Conservation (phyloP, 1,284 basidiomycete species). For the Termitomyces sp. region DNA sequence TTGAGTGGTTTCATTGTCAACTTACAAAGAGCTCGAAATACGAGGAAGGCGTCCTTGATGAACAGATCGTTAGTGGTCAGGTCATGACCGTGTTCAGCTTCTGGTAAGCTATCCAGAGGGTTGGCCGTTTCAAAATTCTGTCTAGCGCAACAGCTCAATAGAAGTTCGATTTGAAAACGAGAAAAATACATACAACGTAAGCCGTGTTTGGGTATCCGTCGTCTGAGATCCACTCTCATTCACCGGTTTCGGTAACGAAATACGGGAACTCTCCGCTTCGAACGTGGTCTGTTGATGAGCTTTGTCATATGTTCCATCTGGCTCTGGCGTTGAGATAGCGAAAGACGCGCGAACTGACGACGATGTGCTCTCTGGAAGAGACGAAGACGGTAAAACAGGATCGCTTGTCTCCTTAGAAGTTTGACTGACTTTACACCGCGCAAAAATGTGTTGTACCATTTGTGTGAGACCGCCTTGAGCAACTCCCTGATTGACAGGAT, state of each 20-base stretch:
- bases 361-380: constrained; percentile 14
- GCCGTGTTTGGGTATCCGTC: background rate
- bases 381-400: constrained; percentile 7
- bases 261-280: constrained; percentile 5
- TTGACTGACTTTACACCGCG: constrained; percentile 51
- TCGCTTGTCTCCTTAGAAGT: constrained; percentile 16
- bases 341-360: constrained; percentile 18
- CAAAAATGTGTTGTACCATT: constrained; percentile 95
- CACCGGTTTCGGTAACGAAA: constrained; percentile 1
- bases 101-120: constrained; percentile 22
- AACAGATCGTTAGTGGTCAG: constrained; percentile 77
- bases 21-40: constrained; percentile 94
- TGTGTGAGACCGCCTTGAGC: constrained; percentile 95
- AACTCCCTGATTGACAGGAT: constrained; percentile 91
- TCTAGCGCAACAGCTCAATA: constrained; percentile 14
- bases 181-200: constrained; percentile 13
- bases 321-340: constrained; percentile 12
- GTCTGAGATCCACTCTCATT: constrained; percentile 5
- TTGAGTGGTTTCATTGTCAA: constrained; percentile 96
- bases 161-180: background rate
- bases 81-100: constrained; percentile 24
- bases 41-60: constrained; percentile 94
- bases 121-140: constrained; percentile 29
- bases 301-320: constrained; percentile 1
- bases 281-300: background rate